Conservation (phyloP, 148 eudicot species). For the Fagopyrum esculentum region DNA sequence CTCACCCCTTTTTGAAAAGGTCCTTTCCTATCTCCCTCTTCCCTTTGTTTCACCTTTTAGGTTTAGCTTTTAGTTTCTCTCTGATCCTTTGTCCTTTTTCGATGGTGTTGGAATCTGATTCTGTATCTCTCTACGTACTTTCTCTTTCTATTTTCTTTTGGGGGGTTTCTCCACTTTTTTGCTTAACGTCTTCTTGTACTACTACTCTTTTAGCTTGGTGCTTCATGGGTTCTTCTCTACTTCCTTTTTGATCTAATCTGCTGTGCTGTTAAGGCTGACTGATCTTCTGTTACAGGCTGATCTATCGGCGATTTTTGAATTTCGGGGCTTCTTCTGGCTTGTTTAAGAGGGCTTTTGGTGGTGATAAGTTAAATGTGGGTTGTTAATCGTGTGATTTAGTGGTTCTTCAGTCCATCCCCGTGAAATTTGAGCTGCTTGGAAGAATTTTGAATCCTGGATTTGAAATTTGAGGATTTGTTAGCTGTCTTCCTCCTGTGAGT, state of each 20-base stretch:
- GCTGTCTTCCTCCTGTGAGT: background rate
- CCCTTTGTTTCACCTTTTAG: slow-evolving; percentile 8
- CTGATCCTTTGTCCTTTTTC: slow-evolving; percentile 1
- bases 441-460: background rate
- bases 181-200: background rate
- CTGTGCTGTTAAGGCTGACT: background rate
- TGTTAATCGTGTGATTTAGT: slow-evolving; percentile 7
- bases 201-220: background rate
- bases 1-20: background rate
- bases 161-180: background rate
- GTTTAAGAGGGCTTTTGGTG: background rate
- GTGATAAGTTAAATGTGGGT: slow-evolving; percentile 2
- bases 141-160: background rate
- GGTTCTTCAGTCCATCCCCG: background rate
- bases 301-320: background rate
- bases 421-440: background rate
- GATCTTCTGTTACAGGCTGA: background rate
- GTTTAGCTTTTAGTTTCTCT: slow-evolving; percentile 4
- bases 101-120: background rate
- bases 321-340: background rate
- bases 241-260: background rate
- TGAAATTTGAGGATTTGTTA: slow-evolving; percentile 1
- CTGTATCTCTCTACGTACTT: background rate
- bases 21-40: background rate
- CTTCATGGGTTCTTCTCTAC: background rate